Evolutionary conservation across 345 rosid species (phyloP), one percentile per base, ranked within the genome.

Genomic region (Crucihimalaya himalaica): DNA sequence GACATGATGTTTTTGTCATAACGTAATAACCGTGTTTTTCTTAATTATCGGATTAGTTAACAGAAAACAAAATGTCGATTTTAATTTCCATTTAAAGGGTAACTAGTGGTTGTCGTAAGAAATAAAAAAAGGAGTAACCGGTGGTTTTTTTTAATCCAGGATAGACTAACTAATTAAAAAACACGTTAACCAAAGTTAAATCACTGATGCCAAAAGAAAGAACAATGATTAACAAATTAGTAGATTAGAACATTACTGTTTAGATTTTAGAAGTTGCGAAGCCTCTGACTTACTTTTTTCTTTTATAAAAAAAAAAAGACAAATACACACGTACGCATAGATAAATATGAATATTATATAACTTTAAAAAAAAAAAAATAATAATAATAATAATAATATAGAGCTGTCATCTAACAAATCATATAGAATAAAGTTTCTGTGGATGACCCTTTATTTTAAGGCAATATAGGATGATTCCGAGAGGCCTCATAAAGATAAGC

Each of bases 1-100:
- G 80, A 76, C 58, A 63, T 55, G 71, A 70, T 76, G 71, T 76
- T 70, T 69, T 70, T 76, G 80, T 76, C 80, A 37, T 39, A 14
- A 46, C 45, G 66, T 34, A 70, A 29, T 51, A 59, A 60, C 68
- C 50, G 7, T 60, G 48, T 53, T 67, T 50, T 51, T 48, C 62
- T 16, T 60, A 60, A 21, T 27, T 19, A 15, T 19, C 55, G 12
- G 25, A 34, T 18, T 23, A 28, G 32, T 39, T 28, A 11, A 18
- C 16, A 20, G 4, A 31, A 39, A 60, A 27, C 8, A 9, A 51
- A 19, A 37, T 15, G 10, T 23, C 8, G 25, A 31, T 25, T 25
- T 53, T 54, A 16, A 42, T 43, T 28, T 72, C 34, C 13, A 8
- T 25, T 35, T 50, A 14, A 15, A 31, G 4, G 13, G 34, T 39